phyloP scores from a whole-genome alignment of 306 rosid genomes.

The Medicago ruthenica region DNA sequence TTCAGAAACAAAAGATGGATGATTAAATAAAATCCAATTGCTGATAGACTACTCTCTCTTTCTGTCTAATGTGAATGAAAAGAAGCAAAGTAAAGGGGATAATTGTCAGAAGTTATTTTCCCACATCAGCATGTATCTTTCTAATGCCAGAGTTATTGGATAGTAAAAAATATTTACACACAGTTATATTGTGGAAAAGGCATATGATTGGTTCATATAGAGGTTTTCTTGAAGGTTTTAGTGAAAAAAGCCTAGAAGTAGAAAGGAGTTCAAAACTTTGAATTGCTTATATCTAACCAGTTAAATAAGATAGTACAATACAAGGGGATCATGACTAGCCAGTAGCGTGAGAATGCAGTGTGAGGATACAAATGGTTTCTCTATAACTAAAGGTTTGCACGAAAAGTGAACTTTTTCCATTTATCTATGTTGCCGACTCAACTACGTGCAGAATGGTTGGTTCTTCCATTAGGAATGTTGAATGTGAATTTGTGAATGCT shows the following conservation, averaged over 20 bases:
- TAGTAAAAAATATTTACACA: background rate
- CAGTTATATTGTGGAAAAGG: background rate
- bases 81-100: background rate
- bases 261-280: background rate
- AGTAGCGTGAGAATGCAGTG: background rate
- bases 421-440: background rate
- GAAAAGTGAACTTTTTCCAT: background rate
- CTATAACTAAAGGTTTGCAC: background rate
- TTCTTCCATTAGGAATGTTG: background rate
- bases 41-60: too few species aligned
- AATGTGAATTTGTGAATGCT: conserved; percentile 1
- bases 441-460: background rate
- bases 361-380: background rate
- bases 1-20: conserved; percentile 13
- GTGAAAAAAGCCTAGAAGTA: too few species aligned
- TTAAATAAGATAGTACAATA: background rate
- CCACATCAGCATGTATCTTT: conserved; percentile 5
- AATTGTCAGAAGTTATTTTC: background rate
- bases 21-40: background rate
- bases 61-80: background rate
- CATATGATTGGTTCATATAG: too few species aligned
- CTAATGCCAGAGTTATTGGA: background rate
- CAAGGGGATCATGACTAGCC: background rate
- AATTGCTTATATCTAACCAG: conserved; percentile 2
- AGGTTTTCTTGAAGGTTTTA: too few species aligned